Base-by-base conservation (phyloP, 305 asterid genomes). In the Fraxinus latifolia region DNA sequence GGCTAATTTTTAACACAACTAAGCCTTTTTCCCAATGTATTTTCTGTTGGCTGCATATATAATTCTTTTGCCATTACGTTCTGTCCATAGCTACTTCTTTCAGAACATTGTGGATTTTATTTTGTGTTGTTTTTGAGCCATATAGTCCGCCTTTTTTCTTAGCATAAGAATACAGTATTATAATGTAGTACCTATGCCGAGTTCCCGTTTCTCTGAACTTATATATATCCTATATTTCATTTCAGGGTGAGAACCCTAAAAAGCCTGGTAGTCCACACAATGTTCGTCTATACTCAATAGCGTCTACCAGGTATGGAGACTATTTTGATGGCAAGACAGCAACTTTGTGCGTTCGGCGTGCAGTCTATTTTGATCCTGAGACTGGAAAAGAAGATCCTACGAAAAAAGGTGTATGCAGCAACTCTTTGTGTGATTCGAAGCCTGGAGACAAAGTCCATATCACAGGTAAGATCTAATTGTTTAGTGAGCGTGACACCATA, bases 221-320 rank as follows among this genome's bases (percentile, higher is more conserved):
- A 60, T 21, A 7, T 21, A 60, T 21, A 7, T 60, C 70, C 25
- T 53, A 53, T 21, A 60, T 19, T 21, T 60, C 70, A 21, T 21
- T 87, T 73, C 90, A 94, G 99, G 99, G 98, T 19, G 98, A 92
- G 87, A 94, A 94, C 83, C 99, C 98, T 5, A 92, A 95, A 87
- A 95, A 94, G 85, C 97, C 99, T 15, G 99, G 98, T 27, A 88
- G 80, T 36, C 96, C 98, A 23, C 89, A 95, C 76, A 95, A 89
- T 87, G 98, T 95, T 81, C 92, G 98, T 74, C 87, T 94, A 76
- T 95, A 93, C 77, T 94, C 99, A 67, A 95, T 95, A 89, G 98
- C 99, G 78, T 95, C 99, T 32, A 92, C 98, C 42, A 87, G 99
- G 85, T 95, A 95, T 83, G 98, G 99, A 6, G 98, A 95, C 91